Evolutionary conservation across 225 moss, liverwort and hornwort genomes (phyloP), one percentile per base, ranked within the genome.

Genomic region (Climacium dendroides): DNA sequence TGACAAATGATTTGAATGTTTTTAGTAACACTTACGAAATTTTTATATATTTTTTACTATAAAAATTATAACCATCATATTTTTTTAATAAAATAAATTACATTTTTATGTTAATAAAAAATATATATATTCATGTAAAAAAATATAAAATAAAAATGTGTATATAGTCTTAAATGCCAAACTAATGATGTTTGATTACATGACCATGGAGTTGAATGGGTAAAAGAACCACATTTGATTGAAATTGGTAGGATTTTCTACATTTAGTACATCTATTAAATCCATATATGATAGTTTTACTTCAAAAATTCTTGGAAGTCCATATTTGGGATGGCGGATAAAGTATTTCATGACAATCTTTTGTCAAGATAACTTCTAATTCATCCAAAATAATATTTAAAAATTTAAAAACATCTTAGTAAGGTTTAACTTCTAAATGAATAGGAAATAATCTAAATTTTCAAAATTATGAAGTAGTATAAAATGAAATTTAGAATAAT

Each of bases 251-350:
- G 11, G 2, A 30, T 30, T 18, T 4, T 4, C 11, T 32, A 48
- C 7, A 47, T 47, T 71, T 28, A 45, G 3, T 70, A 39, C 25
- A 16, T 45, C 3, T 19, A 11, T 30, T 18, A 30, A 29, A 47
- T 17, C 29, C 47, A 10, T 11, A 19, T 0, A 29, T 5, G 2
- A 47, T 47, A 30, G 2, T 28, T 29, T 28, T 0, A 29, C 1
- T 17, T 0, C 3, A 0, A 7, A 72, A 72, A 3, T 28, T 26
- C 5, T 72, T 1, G 1, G 2, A 10, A 29, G 3, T 72, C 4
- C 18, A 45, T 43, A 71, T 71, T 43, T 5, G 0, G 1, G 0
- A 43, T 43, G 70, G 0, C 25, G 1, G 43, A 24, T 3, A 25
- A 43, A 26, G 2, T 26, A 3, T 7, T 70, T 1, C 25, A 41